These are phyloP conservation scores for Maudiozyma serrabonitensis DNA, from an alignment of 805 yeast genomes.

Conservation along the genomic window DNA sequence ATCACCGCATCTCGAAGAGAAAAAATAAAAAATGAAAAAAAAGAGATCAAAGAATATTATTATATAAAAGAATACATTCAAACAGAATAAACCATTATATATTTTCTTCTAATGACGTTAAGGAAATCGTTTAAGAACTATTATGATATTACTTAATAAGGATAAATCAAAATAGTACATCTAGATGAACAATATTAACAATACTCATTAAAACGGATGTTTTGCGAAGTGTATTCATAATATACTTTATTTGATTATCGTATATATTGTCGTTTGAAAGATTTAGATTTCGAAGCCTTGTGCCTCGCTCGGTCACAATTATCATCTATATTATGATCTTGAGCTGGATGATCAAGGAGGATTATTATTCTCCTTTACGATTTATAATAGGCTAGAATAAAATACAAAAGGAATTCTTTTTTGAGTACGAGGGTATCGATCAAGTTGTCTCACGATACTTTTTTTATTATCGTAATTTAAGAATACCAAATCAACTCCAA, in stretches of 20 bases:
- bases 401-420: conserved; percentile 29
- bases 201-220: no score
- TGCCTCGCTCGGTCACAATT: conserved; percentile 53
- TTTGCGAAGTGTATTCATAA: no score
- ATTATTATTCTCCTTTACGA: background rate
- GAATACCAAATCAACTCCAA: conserved; percentile 7
- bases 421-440: conserved; percentile 49
- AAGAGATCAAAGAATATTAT: no score
- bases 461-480: conserved; percentile 24
- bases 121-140: no score
- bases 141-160: no score
- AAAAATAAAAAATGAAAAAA: no score
- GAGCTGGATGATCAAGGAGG: conserved; percentile 45
- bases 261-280: background rate
- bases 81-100: no score
- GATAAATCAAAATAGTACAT: no score
- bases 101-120: no score
- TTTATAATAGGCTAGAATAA: conserved; percentile 41
- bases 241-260: background rate
- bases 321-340: conserved; percentile 32
- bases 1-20: no score
- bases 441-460: conserved; percentile 9
- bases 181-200: no score
- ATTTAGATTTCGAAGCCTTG: conserved; percentile 32
- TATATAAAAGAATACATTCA: no score